Base-by-base conservation (phyloP, 352 stramenopile genomes). In the Phytophthora pini region DNA sequence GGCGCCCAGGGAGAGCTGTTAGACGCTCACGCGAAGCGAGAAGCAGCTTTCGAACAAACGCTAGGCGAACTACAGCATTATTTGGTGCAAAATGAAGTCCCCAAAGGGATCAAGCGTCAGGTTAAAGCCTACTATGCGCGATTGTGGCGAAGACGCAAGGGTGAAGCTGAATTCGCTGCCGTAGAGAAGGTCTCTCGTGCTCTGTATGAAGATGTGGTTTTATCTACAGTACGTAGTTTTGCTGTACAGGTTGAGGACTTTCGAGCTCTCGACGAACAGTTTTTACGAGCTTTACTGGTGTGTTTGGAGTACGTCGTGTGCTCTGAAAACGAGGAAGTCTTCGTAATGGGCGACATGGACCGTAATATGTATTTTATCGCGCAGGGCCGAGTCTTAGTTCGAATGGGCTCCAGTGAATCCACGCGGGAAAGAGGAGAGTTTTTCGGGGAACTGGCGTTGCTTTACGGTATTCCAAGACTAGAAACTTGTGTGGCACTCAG, bases 351-450 rank as follows among this genome's bases (percentile, higher is more conserved):
- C 1, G 86, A 94, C 63, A 83, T 93, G 50, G 84, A 93, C 29
- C 79, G 81, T 13, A 87, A 68, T 39, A 92, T 94, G 86, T 93
- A 93, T 52, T 91, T 94, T 32, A 91, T 94, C 47, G 72, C 81
- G 0, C 53, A 77, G 0, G 86, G 86, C 0, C 83, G 82, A 5
- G 53, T 94, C 2, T 67, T 85, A 17, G 76, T 93, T 22, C 89
- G 84, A 56, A 71, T 85, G 20, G 73, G 75, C 4, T 79, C 69
- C 3, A 76, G 53, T 13, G 82, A 90, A 39, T 54, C 57, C 8
- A 80, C 68, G 0, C 84, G 87, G 6, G 80, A 88, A 31, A 76
- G 68, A 20, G 82, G 82, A 4, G 80, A 85, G 3, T 89, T 79
- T 53, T 89, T 91, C 56, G 82, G 82, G 9, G 82, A 89, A 56